Evolutionary conservation across 2,329 filamentous ascomycete species (phyloP).

Genomic region (Penicillium sp.): DNA sequence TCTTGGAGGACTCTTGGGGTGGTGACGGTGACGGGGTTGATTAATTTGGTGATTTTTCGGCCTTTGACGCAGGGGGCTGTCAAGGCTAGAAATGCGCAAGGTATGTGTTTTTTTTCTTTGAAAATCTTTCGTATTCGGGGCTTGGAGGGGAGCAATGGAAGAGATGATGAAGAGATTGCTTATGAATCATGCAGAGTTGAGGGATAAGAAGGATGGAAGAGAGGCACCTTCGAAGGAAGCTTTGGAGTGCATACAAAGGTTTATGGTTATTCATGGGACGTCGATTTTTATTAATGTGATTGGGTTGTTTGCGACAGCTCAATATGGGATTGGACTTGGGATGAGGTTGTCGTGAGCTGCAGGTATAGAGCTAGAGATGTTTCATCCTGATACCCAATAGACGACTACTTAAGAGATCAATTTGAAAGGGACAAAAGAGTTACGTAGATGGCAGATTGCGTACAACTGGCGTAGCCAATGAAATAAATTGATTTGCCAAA

Average conservation of each 20-base stretch:
- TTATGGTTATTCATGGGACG: background rate
- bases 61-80: background rate
- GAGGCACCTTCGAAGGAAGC: background rate
- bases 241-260: background rate
- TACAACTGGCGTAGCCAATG: background rate
- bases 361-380: too few relatives aligned
- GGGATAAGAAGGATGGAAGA: background rate
- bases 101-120: background rate
- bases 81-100: background rate
- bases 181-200: background rate
- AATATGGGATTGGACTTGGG: background rate
- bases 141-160: background rate
- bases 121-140: too few relatives aligned
- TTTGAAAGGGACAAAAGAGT: too few relatives aligned
- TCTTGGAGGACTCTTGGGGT: background rate
- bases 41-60: background rate
- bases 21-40: background rate
- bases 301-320: background rate
- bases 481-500: background rate
- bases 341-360: background rate
- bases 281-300: background rate
- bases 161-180: background rate
- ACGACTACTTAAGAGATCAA: too few relatives aligned
- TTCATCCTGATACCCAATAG: background rate
- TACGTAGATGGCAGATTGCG: background rate